Evolutionary conservation across 495 filamentous ascomycete species (phyloP).

Genomic region (Cenococcum geophilum): DNA sequence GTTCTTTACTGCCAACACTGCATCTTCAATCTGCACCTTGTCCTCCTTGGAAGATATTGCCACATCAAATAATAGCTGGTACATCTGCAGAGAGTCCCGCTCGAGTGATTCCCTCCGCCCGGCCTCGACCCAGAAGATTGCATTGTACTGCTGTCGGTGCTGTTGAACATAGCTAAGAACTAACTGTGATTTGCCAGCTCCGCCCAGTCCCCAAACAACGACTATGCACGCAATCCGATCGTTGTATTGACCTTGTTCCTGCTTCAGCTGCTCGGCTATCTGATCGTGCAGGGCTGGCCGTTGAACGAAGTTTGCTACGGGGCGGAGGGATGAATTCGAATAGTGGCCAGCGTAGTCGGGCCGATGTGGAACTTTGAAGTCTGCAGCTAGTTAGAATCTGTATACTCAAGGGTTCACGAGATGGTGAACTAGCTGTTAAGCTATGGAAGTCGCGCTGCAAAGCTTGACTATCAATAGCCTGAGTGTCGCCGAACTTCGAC

Average conservation of each 20-base stretch:
- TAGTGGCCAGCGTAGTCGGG: slow-evolving; percentile 13
- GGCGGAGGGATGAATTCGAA: slow-evolving; percentile 13
- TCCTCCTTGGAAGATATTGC: not conserved
- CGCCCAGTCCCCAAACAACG: slow-evolving; percentile 28
- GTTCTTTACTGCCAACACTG: slow-evolving; percentile 17
- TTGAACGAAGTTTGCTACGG: slow-evolving; percentile 5
- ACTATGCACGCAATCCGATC: not conserved
- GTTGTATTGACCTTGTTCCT: too few relatives aligned
- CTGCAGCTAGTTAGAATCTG: too few relatives aligned
- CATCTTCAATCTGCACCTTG: slow-evolving; percentile 8
- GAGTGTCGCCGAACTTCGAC: too few relatives aligned
- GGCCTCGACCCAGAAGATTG: slow-evolving; percentile 30
- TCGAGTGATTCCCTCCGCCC: slow-evolving; percentile 26
- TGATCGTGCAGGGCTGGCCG: slow-evolving; percentile 5
- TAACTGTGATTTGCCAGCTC: slow-evolving; percentile 31
- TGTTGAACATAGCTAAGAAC: slow-evolving; percentile 20
- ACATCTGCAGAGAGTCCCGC: slow-evolving; percentile 16
- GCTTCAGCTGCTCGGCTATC: not conserved
- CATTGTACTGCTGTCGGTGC: slow-evolving; percentile 17
- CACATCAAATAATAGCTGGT: slow-evolving; percentile 9
- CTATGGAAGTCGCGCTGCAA: too few relatives aligned
- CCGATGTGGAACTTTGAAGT: too few relatives aligned
- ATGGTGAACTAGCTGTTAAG: too few relatives aligned
- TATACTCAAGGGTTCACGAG: too few relatives aligned
- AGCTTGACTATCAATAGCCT: too few relatives aligned